These are phyloP conservation scores for Rhododendron mucronatum DNA, from an alignment of 148 eudicot species.

Conservation along the genomic window DNA sequence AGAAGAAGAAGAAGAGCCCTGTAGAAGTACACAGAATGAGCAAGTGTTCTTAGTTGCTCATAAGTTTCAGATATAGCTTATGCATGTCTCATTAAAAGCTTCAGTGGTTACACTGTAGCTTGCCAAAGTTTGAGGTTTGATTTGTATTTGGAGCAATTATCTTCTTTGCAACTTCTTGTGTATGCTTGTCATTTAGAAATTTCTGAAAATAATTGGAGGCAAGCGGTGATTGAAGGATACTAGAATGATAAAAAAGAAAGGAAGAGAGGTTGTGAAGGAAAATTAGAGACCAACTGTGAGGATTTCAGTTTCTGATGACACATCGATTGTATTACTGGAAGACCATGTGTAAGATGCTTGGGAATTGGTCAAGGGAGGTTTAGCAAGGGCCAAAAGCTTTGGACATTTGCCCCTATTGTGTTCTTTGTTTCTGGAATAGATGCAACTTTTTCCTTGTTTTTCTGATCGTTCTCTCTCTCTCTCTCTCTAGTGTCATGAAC, in stretches of 20 bases:
- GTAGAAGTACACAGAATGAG: neutral
- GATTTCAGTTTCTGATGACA: neutral
- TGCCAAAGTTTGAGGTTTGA: neutral
- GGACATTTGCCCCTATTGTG: too few species aligned
- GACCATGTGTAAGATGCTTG: neutral
- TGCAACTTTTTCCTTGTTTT: neutral
- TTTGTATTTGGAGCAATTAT: neutral
- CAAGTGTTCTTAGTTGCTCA: neutral
- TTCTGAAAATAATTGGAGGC: neutral
- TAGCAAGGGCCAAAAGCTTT: neutral
- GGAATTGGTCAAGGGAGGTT: neutral
- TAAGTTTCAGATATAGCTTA: neutral
- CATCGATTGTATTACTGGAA: neutral
- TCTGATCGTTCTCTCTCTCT: neutral
- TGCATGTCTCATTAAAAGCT: neutral
- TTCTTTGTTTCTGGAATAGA: neutral
- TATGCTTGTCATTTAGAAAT: neutral
- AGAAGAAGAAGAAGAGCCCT: neutral
- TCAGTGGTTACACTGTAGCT: neutral
- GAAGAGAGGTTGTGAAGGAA: neutral
- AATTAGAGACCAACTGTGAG: neutral
- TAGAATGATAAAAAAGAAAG: neutral
- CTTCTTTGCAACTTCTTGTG: neutral
- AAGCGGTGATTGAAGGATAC: neutral
- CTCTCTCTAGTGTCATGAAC: slow-evolving; percentile 74